Base-by-base conservation (phyloP, 352 stramenopile species). In the Phytophthora citricola region DNA sequence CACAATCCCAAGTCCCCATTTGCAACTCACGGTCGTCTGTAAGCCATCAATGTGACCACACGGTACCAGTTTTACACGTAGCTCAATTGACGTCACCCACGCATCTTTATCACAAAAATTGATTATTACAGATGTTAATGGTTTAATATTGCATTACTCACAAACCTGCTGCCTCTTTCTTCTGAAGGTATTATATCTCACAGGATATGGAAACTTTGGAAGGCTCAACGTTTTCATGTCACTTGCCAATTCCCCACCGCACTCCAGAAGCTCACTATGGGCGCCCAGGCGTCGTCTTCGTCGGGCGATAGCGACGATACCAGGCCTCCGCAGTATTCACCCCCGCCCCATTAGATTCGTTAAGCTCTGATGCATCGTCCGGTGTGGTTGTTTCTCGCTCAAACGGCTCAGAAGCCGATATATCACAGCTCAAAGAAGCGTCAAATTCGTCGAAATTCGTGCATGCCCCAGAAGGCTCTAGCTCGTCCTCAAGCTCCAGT, bases 171-270 rank as follows among this genome's bases (percentile, higher is more conserved):
- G 11, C 3, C 36, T 5, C 43, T 17, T 43, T 24, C 17, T 49
- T 46, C 32, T 11, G 2, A 15, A 7, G 56, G n/a, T 48, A 64
- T 64, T 46, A 12, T 0, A n/a, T 51, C 2, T 44, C 29, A 8
- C 8, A 41, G 9, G 20, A 45, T 36, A 34, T 60, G 41, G 49
- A 66, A 58, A 56, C 26, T 53, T 71, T 50, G 17, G 48, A 66
- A 41, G 14, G 10, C 0, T 10, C 22, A 26, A 44, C 22, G 48
- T 50, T 50, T 60, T 48, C 57, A 52, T 71, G 56, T 63, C 57
- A 57, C 63, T 72, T 27, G n/a, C 2, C 43, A 58, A 72, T 58
- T 63, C 39, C 27, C 64, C 49, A 17, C 38, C 5, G 36, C 27
- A 20, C 36, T n/a, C 26, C 8, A 38, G 32, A n/a, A 55, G 4